Evolutionary conservation across 1,284 basidiomycete genomes (phyloP), one percentile per base, ranked within the genome.

Genomic region (Sanghuangporus sanghuang): DNA sequence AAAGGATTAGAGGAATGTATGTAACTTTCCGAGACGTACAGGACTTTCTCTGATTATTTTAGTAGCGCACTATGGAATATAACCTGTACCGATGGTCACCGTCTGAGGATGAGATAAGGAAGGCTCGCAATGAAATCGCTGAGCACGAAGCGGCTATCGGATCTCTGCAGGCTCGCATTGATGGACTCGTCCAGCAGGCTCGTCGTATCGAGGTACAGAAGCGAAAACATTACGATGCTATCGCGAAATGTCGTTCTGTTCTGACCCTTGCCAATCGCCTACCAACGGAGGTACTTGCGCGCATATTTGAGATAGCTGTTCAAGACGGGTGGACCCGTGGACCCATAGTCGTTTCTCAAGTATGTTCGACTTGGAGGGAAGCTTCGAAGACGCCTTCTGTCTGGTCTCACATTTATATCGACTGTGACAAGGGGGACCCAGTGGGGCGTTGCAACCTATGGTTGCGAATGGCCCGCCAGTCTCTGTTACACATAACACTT

Each of bases 301-400:
- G 73, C 64, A 82, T 87, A 38, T 83, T 87, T 67, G 78, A 82
- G 64, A 71, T 77, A 38, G 84, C 82, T 68, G 77, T 80, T 7
- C 72, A 72, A 23, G 76, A 77, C 56, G 82, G 82, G 11, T 86
- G 83, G 81, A 80, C 79, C 18, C 77, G 78, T 23, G 83, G 80
- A 9, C 85, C 85, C 14, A 70, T 87, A 18, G 75, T 78, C 52
- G 78, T 79, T 49, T 86, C 84, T 12, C 83, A 85, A 58, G 85
- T 87, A 40, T 88, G 85, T 68, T 78, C 80, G 2, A 74, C 80
- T 61, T 89, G 86, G 86, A 77, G 85, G 59, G 77, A 75, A 67
- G 85, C 84, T 0, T 76, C 83, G 5, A 72, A 71, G 57, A 74
- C 76, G 39, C 83, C 85, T 27, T 74, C 76, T 23, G 78, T 86